Evolutionary conservation across 2,329 filamentous ascomycete species (phyloP).

Genomic region (Aspergillus amoenus): DNA sequence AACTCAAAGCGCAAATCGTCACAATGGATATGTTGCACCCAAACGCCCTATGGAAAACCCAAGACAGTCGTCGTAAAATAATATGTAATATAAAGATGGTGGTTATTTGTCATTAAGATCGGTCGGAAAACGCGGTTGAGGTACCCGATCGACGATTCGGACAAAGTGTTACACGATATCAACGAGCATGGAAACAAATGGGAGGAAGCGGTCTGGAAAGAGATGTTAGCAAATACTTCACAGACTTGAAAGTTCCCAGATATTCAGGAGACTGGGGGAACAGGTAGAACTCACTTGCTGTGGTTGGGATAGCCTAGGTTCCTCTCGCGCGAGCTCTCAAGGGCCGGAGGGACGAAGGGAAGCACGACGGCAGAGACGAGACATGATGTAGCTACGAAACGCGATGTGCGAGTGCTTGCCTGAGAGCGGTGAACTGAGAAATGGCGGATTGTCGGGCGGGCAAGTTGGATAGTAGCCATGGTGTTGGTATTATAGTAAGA

Average conservation of each 20-base stretch:
- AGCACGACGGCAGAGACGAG: constrained; percentile 45
- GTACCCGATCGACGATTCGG: constrained; percentile 1
- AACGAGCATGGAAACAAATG: constrained; percentile 44
- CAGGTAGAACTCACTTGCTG: constrained; percentile 34
- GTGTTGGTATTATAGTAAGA: constrained; percentile 8
- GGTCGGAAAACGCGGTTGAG: background rate
- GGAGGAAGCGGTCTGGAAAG: constrained; percentile 36
- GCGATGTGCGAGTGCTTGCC: constrained; percentile 40
- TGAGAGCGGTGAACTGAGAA: constrained; percentile 45
- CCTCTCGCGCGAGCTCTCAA: constrained; percentile 46
- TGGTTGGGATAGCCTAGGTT: constrained; percentile 38
- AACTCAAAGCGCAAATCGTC: too few species aligned
- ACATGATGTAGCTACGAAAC: constrained; percentile 42
- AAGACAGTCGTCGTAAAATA: too few species aligned
- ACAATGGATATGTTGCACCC: too few species aligned
- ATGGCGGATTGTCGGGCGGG: constrained; percentile 42
- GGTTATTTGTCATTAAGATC: too few species aligned
- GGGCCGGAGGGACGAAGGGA: constrained; percentile 48
- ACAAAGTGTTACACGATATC: constrained; percentile 7
- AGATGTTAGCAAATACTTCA: background rate
- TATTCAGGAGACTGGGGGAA: background rate
- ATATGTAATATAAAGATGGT: too few species aligned
- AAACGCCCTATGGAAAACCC: too few species aligned
- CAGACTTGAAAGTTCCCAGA: background rate
- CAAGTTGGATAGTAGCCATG: constrained; percentile 24